A percentile compares a stretch with the other conserved stretches of the same genome.
These are phyloP conservation scores for Cutaneotrichosporon daszewskae DNA, from an alignment of 1,284 basidiomycete genomes.

Conservation along the genomic window DNA sequence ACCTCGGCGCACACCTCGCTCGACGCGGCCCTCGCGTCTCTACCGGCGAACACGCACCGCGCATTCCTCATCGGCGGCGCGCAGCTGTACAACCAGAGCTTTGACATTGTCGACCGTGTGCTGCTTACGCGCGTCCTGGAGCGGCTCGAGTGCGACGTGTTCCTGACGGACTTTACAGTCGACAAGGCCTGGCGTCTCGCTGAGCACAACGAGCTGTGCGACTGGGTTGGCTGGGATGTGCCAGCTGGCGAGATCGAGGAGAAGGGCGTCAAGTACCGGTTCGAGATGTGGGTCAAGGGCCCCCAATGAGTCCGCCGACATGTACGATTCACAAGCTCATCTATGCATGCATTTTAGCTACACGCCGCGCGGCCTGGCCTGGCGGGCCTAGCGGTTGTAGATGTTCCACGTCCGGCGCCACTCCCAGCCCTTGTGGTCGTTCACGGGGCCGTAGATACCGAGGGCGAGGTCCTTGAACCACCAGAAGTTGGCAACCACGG, in stretches of 20 bases:
- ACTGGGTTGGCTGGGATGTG: constrained; percentile 75
- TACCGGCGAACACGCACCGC: constrained; percentile 26
- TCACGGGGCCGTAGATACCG: constrained; percentile 79
- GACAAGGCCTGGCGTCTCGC: constrained; percentile 56
- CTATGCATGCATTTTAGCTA: too few relatives aligned
- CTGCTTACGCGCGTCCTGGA: constrained; percentile 75
- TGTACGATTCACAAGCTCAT: constrained; percentile 1
- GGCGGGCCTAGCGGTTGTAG: constrained; percentile 25
- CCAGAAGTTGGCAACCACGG: constrained; percentile 77
- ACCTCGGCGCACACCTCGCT: constrained; percentile 34
- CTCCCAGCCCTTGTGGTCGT: constrained; percentile 66
- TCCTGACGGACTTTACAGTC: constrained; percentile 67
- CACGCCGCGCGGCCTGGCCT: too few relatives aligned
- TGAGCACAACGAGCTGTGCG: constrained; percentile 58
- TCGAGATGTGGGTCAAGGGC: constrained; percentile 79
- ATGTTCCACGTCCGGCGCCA: constrained; percentile 58
- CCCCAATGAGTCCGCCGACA: too few relatives aligned
- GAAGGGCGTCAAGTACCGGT: constrained; percentile 75
- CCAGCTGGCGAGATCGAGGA: constrained; percentile 69
- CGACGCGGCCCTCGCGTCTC: constrained; percentile 26
- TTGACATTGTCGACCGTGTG: constrained; percentile 64
- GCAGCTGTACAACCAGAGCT: constrained; percentile 68
- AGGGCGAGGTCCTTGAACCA: constrained; percentile 88
- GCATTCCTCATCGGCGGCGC: constrained; percentile 87
- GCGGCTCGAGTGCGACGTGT: constrained; percentile 74